A percentile compares a stretch with the other conserved stretches of the same genome.
Evolutionary conservation across 1,284 basidiomycete genomes (phyloP).

Genomic region (Pseudozyma hubeiensis): DNA sequence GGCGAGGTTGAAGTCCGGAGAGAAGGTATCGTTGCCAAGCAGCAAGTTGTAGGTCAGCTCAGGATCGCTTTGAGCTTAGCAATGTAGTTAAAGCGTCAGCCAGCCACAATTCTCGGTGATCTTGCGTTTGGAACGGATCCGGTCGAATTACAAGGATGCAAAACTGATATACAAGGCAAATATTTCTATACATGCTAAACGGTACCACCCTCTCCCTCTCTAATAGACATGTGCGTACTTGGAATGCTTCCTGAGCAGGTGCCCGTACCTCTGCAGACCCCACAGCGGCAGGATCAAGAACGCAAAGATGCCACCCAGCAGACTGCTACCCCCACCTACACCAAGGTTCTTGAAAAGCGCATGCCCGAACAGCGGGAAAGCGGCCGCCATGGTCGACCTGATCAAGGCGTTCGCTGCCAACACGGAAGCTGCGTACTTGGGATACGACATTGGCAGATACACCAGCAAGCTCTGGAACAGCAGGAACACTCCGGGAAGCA

Average conservation of each 20-base stretch:
- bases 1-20: conserved; percentile 18
- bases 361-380: conserved; percentile 48
- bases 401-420: conserved; percentile 44
- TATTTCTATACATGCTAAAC: neutral
- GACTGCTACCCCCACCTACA: conserved; percentile 36
- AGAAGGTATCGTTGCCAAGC: conserved; percentile 16
- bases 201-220: neutral
- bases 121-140: neutral
- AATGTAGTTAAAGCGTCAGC: too few relatives aligned
- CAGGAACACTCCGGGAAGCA: conserved; percentile 48
- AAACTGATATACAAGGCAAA: neutral
- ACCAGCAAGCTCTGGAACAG: conserved; percentile 50
- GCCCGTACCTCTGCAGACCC: conserved; percentile 45
- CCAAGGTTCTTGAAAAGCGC: conserved; percentile 48
- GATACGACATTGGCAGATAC: conserved; percentile 48
- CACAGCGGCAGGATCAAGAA: conserved; percentile 40
- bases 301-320: conserved; percentile 40
- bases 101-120: too few relatives aligned
- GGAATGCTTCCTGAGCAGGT: conserved; percentile 37
- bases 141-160: neutral
- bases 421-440: conserved; percentile 35
- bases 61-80: neutral
- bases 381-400: conserved; percentile 35
- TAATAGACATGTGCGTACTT: conserved; percentile 55
- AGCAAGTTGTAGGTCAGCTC: conserved; percentile 25